These are phyloP conservation scores for Globisporangium spiculum DNA, from an alignment of 352 stramenopile species.

Conservation along the genomic window DNA sequence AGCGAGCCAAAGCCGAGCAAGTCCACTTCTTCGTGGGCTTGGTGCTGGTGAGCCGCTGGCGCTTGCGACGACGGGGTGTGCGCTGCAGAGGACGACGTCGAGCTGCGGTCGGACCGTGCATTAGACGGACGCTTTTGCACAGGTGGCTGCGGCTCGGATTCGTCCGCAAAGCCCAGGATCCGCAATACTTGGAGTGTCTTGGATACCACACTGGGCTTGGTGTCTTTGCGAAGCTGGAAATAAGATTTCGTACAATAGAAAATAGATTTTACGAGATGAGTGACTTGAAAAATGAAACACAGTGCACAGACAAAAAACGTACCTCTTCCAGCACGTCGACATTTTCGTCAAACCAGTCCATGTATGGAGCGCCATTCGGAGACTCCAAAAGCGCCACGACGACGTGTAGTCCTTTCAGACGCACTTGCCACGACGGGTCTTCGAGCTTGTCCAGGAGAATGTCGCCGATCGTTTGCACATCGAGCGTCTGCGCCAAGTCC, in stretches of 20 bases:
- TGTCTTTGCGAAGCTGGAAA: slow-evolving; percentile 48
- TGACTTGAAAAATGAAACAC: background rate
- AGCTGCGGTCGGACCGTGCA: slow-evolving; percentile 11
- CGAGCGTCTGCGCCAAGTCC: slow-evolving; percentile 81
- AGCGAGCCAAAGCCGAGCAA: slow-evolving; percentile 72
- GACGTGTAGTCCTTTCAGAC: slow-evolving; percentile 82
- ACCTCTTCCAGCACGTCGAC: slow-evolving; percentile 71
- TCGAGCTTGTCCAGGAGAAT: slow-evolving; percentile 87
- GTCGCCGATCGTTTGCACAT: slow-evolving; percentile 81
- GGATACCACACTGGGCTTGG: slow-evolving; percentile 74
- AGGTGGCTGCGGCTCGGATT: slow-evolving; percentile 30
- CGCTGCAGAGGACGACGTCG: slow-evolving; percentile 5
- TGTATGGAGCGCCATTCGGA: slow-evolving; percentile 55
- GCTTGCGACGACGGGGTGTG: slow-evolving; percentile 14
- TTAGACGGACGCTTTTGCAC: slow-evolving; percentile 16
- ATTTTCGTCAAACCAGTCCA: slow-evolving; percentile 83
- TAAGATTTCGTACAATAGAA: too few species aligned
- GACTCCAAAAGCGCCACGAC: slow-evolving; percentile 76
- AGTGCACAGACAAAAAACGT: background rate
- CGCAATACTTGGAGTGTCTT: slow-evolving; percentile 74
- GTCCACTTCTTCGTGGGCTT: slow-evolving; percentile 55
- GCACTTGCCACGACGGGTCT: slow-evolving; percentile 76
- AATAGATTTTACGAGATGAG: background rate
- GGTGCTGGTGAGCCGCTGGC: slow-evolving; percentile 20
- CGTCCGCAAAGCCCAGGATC: slow-evolving; percentile 60